Evolutionary conservation across 2,329 filamentous ascomycete genomes (phyloP).

Genomic region (Xenoacremonium recifei): DNA sequence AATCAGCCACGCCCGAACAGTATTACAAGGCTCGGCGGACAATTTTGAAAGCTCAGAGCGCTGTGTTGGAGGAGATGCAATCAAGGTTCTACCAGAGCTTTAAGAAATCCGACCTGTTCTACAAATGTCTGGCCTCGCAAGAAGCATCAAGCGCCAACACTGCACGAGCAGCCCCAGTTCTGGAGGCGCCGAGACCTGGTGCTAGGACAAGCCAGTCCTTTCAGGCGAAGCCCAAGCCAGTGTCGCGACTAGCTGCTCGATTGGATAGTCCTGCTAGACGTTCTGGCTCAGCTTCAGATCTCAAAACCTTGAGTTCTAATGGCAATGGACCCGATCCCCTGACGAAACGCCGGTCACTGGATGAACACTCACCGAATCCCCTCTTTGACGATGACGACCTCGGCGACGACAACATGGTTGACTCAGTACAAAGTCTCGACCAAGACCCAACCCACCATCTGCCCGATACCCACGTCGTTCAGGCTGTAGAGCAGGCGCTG

Average conservation of each 20-base stretch:
- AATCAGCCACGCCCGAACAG: constrained; percentile 71
- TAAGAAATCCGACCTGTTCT: constrained; percentile 90
- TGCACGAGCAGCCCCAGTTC: constrained; percentile 17
- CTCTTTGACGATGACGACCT: constrained; percentile 82
- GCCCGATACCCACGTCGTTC: constrained; percentile 77
- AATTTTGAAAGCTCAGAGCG: constrained; percentile 78
- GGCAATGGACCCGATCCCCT: constrained; percentile 41
- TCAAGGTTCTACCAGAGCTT: constrained; percentile 78
- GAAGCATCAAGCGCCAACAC: constrained; percentile 54
- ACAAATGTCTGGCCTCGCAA: constrained; percentile 91
- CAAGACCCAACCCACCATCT: constrained; percentile 59
- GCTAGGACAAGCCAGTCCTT: constrained; percentile 36
- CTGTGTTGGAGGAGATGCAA: constrained; percentile 81
- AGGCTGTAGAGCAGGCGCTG: constrained; percentile 89
- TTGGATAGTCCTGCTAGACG: constrained; percentile 37
- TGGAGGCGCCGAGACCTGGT: constrained; percentile 22
- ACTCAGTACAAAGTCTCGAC: constrained; percentile 78
- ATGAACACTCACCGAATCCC: constrained; percentile 51
- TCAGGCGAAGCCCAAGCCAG: constrained; percentile 43
- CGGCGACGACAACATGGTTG: constrained; percentile 67
- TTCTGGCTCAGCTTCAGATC: constrained; percentile 48
- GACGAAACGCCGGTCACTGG: constrained; percentile 63
- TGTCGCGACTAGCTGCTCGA: constrained; percentile 41
- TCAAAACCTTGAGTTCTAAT: constrained; percentile 38
- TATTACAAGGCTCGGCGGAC: constrained; percentile 81